Conservation (phyloP, 345 rosid genomes). For the Angophora floribunda region DNA sequence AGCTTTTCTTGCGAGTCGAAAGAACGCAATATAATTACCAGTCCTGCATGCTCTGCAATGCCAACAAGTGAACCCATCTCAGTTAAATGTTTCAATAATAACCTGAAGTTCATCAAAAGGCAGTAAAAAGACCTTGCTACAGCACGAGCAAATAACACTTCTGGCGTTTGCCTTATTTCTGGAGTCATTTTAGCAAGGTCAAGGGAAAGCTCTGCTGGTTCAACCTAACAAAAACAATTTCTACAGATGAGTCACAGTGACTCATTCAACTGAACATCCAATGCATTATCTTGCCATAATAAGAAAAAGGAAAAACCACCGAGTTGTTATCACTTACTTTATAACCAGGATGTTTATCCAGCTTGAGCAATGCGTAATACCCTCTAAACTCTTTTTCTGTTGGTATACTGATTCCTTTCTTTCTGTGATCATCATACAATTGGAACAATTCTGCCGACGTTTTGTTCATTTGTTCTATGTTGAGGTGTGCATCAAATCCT, state of each 20-base stretch:
- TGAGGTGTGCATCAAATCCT: slow-evolving; percentile 97
- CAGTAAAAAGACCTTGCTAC: slow-evolving; percentile 72
- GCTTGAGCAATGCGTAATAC: slow-evolving; percentile 96
- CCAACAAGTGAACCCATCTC: background rate
- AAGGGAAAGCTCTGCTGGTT: slow-evolving; percentile 95
- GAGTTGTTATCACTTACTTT: slow-evolving; percentile 36
- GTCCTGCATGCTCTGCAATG: slow-evolving; percentile 85
- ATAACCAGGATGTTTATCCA: slow-evolving; percentile 99
- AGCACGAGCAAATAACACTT: slow-evolving; percentile 81
- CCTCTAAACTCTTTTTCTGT: slow-evolving; percentile 95
- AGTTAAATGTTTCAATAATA: background rate
- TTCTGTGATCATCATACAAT: slow-evolving; percentile 96
- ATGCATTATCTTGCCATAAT: background rate
- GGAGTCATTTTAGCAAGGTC: slow-evolving; percentile 99
- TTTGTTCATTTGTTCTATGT: slow-evolving; percentile 99
- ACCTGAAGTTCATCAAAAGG: background rate
- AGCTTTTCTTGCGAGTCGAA: slow-evolving; percentile 86
- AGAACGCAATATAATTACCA: slow-evolving; percentile 79
- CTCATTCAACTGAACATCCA: background rate
- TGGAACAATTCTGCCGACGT: slow-evolving; percentile 96
- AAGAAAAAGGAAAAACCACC: background rate
- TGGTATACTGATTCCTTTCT: slow-evolving; percentile 62
- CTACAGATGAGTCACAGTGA: background rate
- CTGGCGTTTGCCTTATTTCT: slow-evolving; percentile 83
- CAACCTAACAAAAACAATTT: slow-evolving; percentile 50